phyloP scores from a whole-genome alignment of 352 stramenopile species.

The Pythium biforme region DNA sequence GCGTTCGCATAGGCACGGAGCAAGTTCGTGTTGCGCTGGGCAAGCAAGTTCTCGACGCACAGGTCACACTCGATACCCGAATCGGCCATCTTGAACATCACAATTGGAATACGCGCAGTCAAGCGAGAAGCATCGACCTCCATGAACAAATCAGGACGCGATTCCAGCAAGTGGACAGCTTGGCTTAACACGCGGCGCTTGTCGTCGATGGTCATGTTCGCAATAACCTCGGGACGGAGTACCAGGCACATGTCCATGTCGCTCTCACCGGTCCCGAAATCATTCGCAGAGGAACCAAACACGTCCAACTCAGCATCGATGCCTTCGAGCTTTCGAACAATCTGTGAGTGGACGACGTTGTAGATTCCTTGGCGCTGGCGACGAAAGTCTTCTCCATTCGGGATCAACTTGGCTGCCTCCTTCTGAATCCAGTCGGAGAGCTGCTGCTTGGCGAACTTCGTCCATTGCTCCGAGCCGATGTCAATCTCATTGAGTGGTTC shows the following conservation, averaged over 20 bases:
- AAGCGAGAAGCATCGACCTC: constrained; percentile 79
- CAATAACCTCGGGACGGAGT: constrained; percentile 28
- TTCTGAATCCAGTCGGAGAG: constrained; percentile 53
- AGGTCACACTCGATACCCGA: constrained; percentile 76
- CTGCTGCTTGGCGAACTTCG: constrained; percentile 40
- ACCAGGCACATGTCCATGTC: constrained; percentile 95
- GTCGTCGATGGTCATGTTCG: constrained; percentile 39
- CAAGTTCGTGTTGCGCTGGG: constrained; percentile 96
- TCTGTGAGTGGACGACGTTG: constrained; percentile 54
- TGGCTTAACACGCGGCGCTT: constrained; percentile 72
- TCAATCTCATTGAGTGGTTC: constrained; percentile 33
- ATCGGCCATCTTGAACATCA: constrained; percentile 94
- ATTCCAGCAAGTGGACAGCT: constrained; percentile 54
- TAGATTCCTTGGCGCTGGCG: constrained; percentile 66
- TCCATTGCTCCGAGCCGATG: constrained; percentile 29
- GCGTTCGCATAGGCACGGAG: constrained; percentile 91
- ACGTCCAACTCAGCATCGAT: constrained; percentile 62
- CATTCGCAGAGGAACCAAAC: constrained; percentile 97
- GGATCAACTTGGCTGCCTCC: constrained; percentile 58
- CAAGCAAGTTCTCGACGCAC: constrained; percentile 96
- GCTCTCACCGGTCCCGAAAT: constrained; percentile 92
- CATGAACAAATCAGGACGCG: constrained; percentile 59
- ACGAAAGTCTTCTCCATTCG: constrained; percentile 57
- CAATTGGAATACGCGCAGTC: constrained; percentile 96
- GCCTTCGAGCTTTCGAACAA: constrained; percentile 48